phyloP scores from a whole-genome alignment of 1,284 basidiomycete genomes.

The Mycena sp. region DNA sequence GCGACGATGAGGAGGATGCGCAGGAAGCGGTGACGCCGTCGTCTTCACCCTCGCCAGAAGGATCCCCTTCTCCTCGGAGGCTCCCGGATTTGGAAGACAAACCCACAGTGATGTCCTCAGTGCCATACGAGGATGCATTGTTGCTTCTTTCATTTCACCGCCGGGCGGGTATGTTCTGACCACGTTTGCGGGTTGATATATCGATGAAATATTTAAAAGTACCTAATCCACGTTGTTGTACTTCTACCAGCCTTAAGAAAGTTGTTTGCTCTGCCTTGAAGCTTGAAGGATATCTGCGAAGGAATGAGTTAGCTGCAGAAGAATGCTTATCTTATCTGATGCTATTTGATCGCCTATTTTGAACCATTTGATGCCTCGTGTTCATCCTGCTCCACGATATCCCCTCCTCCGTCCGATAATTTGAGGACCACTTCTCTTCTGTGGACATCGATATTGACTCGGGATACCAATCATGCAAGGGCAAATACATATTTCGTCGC shows the following conservation, averaged over 20 bases:
- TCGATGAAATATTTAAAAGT: slow-evolving; percentile 1
- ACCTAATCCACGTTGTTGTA: slow-evolving; percentile 26
- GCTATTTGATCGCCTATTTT: background rate
- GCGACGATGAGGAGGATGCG: slow-evolving; percentile 36
- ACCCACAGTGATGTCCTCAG: slow-evolving; percentile 8
- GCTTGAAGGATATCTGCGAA: no score
- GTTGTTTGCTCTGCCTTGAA: background rate
- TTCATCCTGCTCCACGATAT: background rate
- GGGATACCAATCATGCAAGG: background rate
- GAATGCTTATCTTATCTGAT: slow-evolving; percentile 5
- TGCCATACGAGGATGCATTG: slow-evolving; percentile 35
- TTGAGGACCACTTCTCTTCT: background rate
- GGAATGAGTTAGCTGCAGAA: background rate
- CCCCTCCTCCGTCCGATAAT: background rate
- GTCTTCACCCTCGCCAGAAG: slow-evolving; percentile 20
- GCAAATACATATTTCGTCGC: slow-evolving; percentile 31
- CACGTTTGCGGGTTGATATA: background rate
- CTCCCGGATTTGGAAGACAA: slow-evolving; percentile 20
- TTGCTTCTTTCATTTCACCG: slow-evolving; percentile 33
- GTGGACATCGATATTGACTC: background rate
- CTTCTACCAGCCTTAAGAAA: background rate
- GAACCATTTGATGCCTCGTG: slow-evolving; percentile 23
- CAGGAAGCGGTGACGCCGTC: slow-evolving; percentile 34
- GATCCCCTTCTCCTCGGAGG: slow-evolving; percentile 8
- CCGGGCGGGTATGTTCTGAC: slow-evolving; percentile 24